Evolutionary conservation across 2,329 filamentous ascomycete species (phyloP), one percentile per base, ranked within the genome.

Genomic region (Nigrospora sphaerica): DNA sequence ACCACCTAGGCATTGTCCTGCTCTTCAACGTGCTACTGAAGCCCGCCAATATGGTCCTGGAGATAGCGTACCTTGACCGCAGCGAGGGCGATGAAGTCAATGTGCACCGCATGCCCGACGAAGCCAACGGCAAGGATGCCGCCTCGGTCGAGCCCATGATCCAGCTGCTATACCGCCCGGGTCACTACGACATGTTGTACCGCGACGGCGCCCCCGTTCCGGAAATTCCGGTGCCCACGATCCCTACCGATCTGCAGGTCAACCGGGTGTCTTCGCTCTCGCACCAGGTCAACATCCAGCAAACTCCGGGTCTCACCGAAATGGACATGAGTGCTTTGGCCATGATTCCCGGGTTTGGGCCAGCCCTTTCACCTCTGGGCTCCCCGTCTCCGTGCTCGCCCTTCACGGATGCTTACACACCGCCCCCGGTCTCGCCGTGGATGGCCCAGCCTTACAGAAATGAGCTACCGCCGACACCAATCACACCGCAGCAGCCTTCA

Each of bases 171-270:
- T 91, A 70, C 77, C 83, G 71, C 62, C 95, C 72, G 37, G 89
- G 88, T 49, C 93, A 97, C 67, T 98, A 97, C 65, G 93, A 97
- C 65, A 83, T 98, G 50, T 76, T 97, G 32, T 98, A 98, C 72
- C 61, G 71, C 75, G 46, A 57, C 48, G 42, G 49, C 53, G 38
- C 50, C 50, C 39, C 48, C 52, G 39, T 51, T 48, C 43, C 56
- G 46, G 53, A 62, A 51, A 46, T 53, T 49, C 60, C 45, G 49
- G 58, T 43, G 39, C 53, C 47, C 49, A 59, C 59, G 42, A 51
- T 58, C 12, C 54, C 56, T n/a, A 50, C 52, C 36, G 49, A 61
- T 33, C 52, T 83, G 39, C 77, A 80, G 52, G 74, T 85, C 39
- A 71, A 81, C 55, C 69, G 76, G 19, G 75, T 73, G 11, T 63